Evolutionary conservation across 345 rosid genomes (phyloP).

Genomic region (Camelina hispida): DNA sequence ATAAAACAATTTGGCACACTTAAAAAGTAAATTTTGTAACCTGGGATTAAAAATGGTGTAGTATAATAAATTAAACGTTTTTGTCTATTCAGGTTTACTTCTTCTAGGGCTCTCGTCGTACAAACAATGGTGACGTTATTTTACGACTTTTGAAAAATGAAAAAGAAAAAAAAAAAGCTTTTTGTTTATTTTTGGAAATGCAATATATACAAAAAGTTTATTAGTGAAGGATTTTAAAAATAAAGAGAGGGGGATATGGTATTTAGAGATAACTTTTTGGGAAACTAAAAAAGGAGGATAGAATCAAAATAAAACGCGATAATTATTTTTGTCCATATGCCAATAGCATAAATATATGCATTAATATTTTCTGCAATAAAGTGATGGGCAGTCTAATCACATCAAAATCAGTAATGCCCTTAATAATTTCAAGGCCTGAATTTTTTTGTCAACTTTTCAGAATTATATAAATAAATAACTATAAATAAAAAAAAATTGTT

Average conservation of each 20-base stretch:
- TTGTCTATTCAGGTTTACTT: neutral
- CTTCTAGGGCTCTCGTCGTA: neutral
- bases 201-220: constrained; percentile 7
- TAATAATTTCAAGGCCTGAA: constrained; percentile 46
- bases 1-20: neutral
- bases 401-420: constrained; percentile 55
- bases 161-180: neutral
- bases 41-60: neutral
- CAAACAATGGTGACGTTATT: neutral
- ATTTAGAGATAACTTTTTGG: constrained; percentile 47
- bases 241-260: neutral
- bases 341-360: constrained; percentile 39
- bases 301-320: constrained; percentile 33
- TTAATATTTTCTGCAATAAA: constrained; percentile 49
- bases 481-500: neutral
- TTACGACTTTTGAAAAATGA: neutral
- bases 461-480: constrained; percentile 17
- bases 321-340: constrained; percentile 45
- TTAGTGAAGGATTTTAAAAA: neutral
- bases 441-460: constrained; percentile 33
- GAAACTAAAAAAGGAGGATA: constrained; percentile 42
- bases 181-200: neutral
- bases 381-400: constrained; percentile 60
- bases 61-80: neutral
- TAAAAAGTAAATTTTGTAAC: neutral